Evolutionary conservation across 345 rosid genomes (phyloP), one percentile per base, ranked within the genome.

Genomic region (Acer negundo): DNA sequence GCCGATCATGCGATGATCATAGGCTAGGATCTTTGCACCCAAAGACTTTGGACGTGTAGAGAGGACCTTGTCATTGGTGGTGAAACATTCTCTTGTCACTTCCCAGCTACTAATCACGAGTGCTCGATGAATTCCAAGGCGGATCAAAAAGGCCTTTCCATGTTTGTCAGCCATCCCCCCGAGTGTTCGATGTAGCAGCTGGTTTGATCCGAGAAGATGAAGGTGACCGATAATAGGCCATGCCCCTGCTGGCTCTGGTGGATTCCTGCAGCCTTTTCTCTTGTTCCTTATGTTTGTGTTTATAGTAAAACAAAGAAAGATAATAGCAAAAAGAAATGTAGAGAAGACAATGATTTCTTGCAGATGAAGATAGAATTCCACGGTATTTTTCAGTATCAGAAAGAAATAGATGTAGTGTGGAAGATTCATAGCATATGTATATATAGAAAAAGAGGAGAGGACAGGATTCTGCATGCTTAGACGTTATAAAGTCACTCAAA

Each of bases 141-240:
- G 80, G 73, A 85, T 20, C 16, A 51, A 44, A 77, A 83, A 85
- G 68, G 75, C 64, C 1, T 75, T 75, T 4, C 88, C 83, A 13
- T 70, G 42, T 59, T 61, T 62, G 49, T 83, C 77, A 0, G 85
- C 84, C 81, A 85, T 65, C 59, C 17, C 46, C 12, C 73, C 85
- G 3, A 83, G 73, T 10, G 61, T 31, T 75, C 31, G 76, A 71
- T 83, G 85, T 1, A 77, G 38, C 38, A 0, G 77, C 74, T 79
- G 75, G 75, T 77, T 55, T 46, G 76, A 28, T 10, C 73, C 66
- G 2, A 83, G 76, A 24, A 74, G 77, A 74, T 22, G 82, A 2
- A 85, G 75, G 75, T 83, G 85, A 68, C 88, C 88, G 8, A 83
- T 26, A 3, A 79, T 10, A 28, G 88, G 86, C 82, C 83, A 83